Percentiles rank a stretch among this genome's conserved stretches.
phyloP scores from a whole-genome alignment of 2,329 filamentous ascomycete species.

The Clonostachys rosea region DNA sequence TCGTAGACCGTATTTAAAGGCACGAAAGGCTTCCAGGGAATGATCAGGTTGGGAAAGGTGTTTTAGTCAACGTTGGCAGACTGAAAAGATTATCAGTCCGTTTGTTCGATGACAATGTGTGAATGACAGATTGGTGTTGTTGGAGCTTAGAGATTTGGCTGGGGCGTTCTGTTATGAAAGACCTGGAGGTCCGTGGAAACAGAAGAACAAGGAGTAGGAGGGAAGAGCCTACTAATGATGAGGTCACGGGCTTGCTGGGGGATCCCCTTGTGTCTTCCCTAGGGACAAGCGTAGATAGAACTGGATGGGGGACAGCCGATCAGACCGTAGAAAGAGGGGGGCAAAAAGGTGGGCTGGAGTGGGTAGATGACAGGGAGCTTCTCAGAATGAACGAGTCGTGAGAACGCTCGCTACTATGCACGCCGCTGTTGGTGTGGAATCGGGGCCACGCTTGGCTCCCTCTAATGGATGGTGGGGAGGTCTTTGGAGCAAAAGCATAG shows the following conservation, averaged over 20 bases:
- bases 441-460: too few relatives aligned
- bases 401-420: too few relatives aligned
- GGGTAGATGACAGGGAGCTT: not conserved
- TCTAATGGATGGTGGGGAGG: too few relatives aligned
- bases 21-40: not conserved
- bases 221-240: not conserved
- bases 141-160: too few relatives aligned
- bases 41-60: too few relatives aligned
- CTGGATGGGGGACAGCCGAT: not conserved
- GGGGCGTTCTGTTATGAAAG: not conserved
- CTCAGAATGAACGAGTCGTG: not conserved
- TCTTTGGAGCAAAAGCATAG: too few relatives aligned
- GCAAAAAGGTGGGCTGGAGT: not conserved
- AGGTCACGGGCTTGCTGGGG: slow-evolving; percentile 1
- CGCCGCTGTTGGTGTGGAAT: too few relatives aligned
- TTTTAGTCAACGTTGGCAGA: too few relatives aligned
- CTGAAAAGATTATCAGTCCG: too few relatives aligned
- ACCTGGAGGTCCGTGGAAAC: not conserved
- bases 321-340: slow-evolving; percentile 1
- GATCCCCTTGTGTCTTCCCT: not conserved
- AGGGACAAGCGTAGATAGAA: not conserved
- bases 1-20: slow-evolving; percentile 5
- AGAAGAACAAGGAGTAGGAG: not conserved
- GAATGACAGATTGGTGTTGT: too few relatives aligned
- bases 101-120: too few relatives aligned